These are phyloP conservation scores for Apiotrichum domesticum DNA, from an alignment of 1,284 basidiomycete species.

Conservation along the genomic window DNA sequence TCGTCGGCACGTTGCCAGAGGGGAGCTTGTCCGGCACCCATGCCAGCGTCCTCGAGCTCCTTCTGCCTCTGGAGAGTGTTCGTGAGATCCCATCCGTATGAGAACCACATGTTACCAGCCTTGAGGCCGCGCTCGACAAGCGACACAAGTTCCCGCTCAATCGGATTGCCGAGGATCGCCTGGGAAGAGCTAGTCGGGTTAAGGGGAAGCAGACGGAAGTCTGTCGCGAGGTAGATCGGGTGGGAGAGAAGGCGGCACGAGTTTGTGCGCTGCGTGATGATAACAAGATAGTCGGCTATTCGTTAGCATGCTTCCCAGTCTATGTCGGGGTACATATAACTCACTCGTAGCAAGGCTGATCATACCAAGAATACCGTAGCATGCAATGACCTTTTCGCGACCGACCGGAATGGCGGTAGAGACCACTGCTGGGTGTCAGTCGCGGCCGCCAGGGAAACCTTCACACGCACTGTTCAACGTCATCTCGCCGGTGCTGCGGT, in stretches of 20 bases:
- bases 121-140: constrained; percentile 81
- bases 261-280: constrained; percentile 77
- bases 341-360: constrained; percentile 78
- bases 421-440: constrained; percentile 12
- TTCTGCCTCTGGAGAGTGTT: constrained; percentile 79
- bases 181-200: constrained; percentile 59
- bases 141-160: constrained; percentile 80
- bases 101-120: constrained; percentile 77
- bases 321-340: constrained; percentile 35
- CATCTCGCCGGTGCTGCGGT: constrained; percentile 44
- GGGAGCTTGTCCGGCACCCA: constrained; percentile 50
- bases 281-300: constrained; percentile 84
- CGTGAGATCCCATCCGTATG: constrained; percentile 87
- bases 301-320: neutral
- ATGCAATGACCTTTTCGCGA: constrained; percentile 49
- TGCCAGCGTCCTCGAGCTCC: constrained; percentile 60
- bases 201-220: constrained; percentile 86
- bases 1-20: constrained; percentile 66
- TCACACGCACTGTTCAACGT: constrained; percentile 42
- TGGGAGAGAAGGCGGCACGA: constrained; percentile 74
- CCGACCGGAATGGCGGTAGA: constrained; percentile 41
- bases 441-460: neutral
- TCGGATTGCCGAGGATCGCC: constrained; percentile 60
- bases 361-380: constrained; percentile 78
- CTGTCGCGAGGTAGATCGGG: constrained; percentile 81